These are phyloP conservation scores for Candida buenavistaensis DNA, from an alignment of 1,139 yeast species.

Conservation along the genomic window DNA sequence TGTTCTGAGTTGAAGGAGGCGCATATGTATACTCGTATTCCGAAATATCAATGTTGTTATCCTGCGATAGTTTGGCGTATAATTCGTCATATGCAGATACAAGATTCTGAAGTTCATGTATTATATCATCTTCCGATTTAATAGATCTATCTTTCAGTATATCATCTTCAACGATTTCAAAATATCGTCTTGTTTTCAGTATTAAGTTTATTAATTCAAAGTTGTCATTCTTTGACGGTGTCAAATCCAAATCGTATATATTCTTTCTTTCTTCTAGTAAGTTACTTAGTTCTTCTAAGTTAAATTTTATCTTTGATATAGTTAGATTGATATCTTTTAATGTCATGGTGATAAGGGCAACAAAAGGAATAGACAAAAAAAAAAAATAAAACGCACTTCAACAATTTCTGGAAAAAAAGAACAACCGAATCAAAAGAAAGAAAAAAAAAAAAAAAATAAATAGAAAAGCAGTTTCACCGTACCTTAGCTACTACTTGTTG, in stretches of 20 bases:
- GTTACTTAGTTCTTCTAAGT: conserved; percentile 38
- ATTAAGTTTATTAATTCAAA: conserved; percentile 49
- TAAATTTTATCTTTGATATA: conserved; percentile 16
- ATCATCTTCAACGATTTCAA: conserved; percentile 36
- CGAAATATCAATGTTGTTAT: conserved; percentile 31
- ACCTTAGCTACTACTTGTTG: too few relatives aligned
- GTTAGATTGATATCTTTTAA: conserved; percentile 17
- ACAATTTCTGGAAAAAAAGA: too few relatives aligned
- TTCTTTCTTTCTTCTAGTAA: conserved; percentile 53
- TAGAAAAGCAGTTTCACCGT: too few relatives aligned
- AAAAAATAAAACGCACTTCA: too few relatives aligned
- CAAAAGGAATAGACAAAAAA: too few relatives aligned
- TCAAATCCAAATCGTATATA: conserved; percentile 41
- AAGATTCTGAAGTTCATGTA: conserved; percentile 18
- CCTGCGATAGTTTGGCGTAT: conserved; percentile 24
- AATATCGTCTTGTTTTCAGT: conserved; percentile 30
- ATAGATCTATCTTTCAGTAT: conserved; percentile 15
- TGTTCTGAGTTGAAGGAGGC: conserved; percentile 7
- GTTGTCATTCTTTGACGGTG: conserved; percentile 56
- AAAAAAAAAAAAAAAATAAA: too few relatives aligned
- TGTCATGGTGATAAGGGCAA: conserved; percentile 3
- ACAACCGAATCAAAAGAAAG: too few relatives aligned
- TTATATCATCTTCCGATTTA: conserved; percentile 8
- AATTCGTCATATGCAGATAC: conserved; percentile 22
- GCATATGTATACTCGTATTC: conserved; percentile 32